phyloP scores from a whole-genome alignment of 169 alveolate species.

The Plasmodium vinckei region DNA sequence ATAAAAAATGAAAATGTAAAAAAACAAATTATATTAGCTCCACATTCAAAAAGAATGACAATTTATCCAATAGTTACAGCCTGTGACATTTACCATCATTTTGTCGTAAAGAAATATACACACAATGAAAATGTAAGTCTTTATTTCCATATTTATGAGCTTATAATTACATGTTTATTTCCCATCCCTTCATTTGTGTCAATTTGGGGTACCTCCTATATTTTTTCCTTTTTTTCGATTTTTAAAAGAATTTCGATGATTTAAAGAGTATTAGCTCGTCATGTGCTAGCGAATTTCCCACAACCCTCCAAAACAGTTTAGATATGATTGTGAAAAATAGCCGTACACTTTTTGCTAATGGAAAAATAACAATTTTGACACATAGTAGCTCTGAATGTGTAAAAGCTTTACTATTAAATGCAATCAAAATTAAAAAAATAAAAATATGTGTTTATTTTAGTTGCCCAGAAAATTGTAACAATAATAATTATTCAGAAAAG shows the following conservation, averaged over 20 bases:
- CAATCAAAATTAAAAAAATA: slow-evolving; percentile 39
- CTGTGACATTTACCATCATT: slow-evolving; percentile 63
- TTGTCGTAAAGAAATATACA: slow-evolving; percentile 65
- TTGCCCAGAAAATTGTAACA: slow-evolving; percentile 8
- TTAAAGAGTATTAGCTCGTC: slow-evolving; percentile 17
- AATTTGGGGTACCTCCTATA: neutral
- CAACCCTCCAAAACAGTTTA: slow-evolving; percentile 34
- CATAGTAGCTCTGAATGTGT: slow-evolving; percentile 71
- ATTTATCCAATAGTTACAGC: slow-evolving; percentile 49
- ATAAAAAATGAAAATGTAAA: slow-evolving; percentile 31
- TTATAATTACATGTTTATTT: neutral
- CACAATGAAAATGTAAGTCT: slow-evolving; percentile 61
- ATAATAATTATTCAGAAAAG: slow-evolving; percentile 29
- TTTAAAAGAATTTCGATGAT: slow-evolving; percentile 27
- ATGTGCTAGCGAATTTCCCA: slow-evolving; percentile 44
- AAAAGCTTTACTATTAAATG: slow-evolving; percentile 48
- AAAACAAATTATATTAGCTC: slow-evolving; percentile 29
- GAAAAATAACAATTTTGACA: slow-evolving; percentile 39
- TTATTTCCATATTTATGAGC: too few relatives aligned
- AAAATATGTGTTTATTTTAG: slow-evolving; percentile 55
- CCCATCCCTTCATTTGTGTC: neutral
- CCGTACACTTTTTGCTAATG: slow-evolving; percentile 33
- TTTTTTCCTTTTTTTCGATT: slow-evolving; percentile 6
- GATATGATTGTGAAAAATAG: slow-evolving; percentile 36
- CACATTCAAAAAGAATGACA: slow-evolving; percentile 75